Evolutionary conservation across 1,284 basidiomycete genomes (phyloP).

Genomic region (Ceratobasidium sp.): DNA sequence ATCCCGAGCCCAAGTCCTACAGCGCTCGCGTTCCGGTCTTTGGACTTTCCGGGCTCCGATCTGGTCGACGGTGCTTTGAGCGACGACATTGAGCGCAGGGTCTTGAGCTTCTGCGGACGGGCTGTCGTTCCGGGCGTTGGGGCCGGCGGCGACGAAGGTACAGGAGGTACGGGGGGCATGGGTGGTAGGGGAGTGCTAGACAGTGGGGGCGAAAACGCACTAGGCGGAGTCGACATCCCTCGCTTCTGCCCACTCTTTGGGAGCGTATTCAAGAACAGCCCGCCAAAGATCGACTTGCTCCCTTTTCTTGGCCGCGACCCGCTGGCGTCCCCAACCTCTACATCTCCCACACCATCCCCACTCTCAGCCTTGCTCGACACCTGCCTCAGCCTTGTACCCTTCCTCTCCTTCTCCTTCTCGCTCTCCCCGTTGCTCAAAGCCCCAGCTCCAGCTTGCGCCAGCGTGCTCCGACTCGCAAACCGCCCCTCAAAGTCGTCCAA

Average conservation of each 20-base stretch:
- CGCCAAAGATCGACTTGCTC: constrained; percentile 40
- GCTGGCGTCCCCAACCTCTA: neutral
- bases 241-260: constrained; percentile 21
- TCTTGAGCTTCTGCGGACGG: constrained; percentile 69
- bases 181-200: neutral
- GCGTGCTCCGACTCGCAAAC: constrained; percentile 80
- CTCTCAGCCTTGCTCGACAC: neutral
- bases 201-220: neutral
- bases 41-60: constrained; percentile 21
- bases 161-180: constrained; percentile 1
- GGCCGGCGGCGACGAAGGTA: constrained; percentile 7
- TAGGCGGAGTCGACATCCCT: constrained; percentile 34
- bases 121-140: neutral
- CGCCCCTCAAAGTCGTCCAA: constrained; percentile 82
- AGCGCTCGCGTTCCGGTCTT: neutral
- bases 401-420: constrained; percentile 48
- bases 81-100: constrained; percentile 80
- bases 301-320: constrained; percentile 22
- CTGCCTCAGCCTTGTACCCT: constrained; percentile 1
- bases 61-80: constrained; percentile 54
- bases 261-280: constrained; percentile 17
- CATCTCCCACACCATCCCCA: neutral
- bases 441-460: constrained; percentile 56
- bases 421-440: constrained; percentile 53
- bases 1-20: constrained; percentile 45